Conservation (phyloP, 495 filamentous ascomycete species). For the Ascodesmis nigricans region DNA sequence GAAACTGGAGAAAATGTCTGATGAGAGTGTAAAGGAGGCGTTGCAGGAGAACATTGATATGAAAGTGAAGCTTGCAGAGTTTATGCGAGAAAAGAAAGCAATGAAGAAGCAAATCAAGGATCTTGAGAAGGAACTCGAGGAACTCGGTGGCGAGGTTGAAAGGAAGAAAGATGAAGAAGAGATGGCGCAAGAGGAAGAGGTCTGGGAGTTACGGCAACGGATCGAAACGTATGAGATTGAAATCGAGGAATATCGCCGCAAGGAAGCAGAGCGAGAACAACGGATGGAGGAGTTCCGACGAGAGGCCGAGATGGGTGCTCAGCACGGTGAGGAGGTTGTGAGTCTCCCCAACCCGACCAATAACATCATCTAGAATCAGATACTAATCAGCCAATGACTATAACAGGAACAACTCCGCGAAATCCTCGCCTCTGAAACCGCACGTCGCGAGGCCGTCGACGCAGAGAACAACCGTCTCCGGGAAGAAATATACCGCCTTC, state of each 20-base stretch:
- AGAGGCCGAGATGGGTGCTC: slow-evolving; percentile 26
- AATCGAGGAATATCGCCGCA: slow-evolving; percentile 55
- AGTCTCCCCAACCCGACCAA: no score
- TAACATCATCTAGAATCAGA: no score
- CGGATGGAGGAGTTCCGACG: slow-evolving; percentile 9
- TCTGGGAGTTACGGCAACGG: slow-evolving; percentile 58
- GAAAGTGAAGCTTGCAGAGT: slow-evolving; percentile 65
- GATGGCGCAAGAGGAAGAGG: slow-evolving; percentile 62
- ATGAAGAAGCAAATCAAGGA: slow-evolving; percentile 59
- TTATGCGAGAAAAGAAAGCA: slow-evolving; percentile 69
- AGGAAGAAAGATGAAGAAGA: slow-evolving; percentile 38
- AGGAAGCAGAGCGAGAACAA: slow-evolving; percentile 31
- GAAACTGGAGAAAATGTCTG: slow-evolving; percentile 73
- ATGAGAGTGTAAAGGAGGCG: slow-evolving; percentile 93
- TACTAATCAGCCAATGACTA: slow-evolving; percentile 10
- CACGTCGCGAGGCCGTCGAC: slow-evolving; percentile 71
- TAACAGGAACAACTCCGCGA: slow-evolving; percentile 30
- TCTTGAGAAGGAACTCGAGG: slow-evolving; percentile 62
- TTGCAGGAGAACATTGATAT: slow-evolving; percentile 91
- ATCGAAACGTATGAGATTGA: slow-evolving; percentile 63
- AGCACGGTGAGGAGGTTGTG: slow-evolving; percentile 60
- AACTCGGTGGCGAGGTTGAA: slow-evolving; percentile 41
- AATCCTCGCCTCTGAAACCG: slow-evolving; percentile 78
- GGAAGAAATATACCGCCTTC: slow-evolving; percentile 60
- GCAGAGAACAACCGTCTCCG: slow-evolving; percentile 67